Conservation (phyloP, 495 filamentous ascomycete species). For the Lasiosphaeria hispida region DNA sequence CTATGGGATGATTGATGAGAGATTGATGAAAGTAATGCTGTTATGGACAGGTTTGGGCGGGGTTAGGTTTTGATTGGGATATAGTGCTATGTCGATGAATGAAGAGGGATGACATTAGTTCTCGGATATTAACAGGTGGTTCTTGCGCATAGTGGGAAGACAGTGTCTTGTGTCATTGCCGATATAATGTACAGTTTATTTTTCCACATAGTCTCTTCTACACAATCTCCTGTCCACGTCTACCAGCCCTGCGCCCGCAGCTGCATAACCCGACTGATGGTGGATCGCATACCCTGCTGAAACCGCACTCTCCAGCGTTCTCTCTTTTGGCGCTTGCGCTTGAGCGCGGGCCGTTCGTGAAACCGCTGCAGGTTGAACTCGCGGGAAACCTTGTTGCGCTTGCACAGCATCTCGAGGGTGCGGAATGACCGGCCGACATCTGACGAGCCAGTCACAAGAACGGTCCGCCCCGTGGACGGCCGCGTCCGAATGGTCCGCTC, state of each 20-base stretch:
- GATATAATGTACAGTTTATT: constrained; percentile 1
- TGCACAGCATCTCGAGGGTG: constrained; percentile 43
- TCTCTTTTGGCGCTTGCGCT: constrained; percentile 67
- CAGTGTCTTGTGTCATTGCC: background rate
- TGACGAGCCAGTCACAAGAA: constrained; percentile 45
- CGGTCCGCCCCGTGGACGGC: constrained; percentile 57
- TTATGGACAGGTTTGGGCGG: background rate
- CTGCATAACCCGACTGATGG: constrained; percentile 58
- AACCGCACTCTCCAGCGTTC: constrained; percentile 67
- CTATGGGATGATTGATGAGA: constrained; percentile 5
- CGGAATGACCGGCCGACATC: constrained; percentile 57
- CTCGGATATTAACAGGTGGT: too few relatives aligned
- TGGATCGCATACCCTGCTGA: constrained; percentile 59
- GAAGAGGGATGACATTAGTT: background rate
- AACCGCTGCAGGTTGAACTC: constrained; percentile 56
- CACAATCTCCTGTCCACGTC: background rate
- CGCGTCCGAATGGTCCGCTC: constrained; percentile 41
- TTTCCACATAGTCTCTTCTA: background rate
- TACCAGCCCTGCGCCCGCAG: constrained; percentile 75
- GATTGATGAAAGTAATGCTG: background rate
- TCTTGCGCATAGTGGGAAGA: background rate
- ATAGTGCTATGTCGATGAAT: background rate
- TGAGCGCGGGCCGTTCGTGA: constrained; percentile 70
- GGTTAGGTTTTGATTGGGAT: background rate
- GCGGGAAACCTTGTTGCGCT: constrained; percentile 49